Evolutionary conservation across 169 alveolate species (phyloP).

Genomic region (Theileria parva): DNA sequence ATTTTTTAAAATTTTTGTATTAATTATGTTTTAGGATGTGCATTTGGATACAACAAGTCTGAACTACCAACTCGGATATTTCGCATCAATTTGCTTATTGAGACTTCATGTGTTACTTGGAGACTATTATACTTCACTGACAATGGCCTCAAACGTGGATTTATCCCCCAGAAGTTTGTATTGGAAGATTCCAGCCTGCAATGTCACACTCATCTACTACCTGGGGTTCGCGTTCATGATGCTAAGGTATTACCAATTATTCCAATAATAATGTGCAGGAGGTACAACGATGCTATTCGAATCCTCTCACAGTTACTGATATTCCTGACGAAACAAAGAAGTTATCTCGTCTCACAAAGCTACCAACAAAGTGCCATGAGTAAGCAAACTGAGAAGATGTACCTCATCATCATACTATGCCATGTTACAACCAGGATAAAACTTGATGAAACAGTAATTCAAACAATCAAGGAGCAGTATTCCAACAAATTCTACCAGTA

Average conservation of each 20-base stretch:
- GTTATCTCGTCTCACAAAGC: conserved; percentile 71
- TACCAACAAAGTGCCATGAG: conserved; percentile 76
- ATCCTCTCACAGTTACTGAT: conserved; percentile 74
- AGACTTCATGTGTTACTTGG: conserved; percentile 79
- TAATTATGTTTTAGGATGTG: not conserved
- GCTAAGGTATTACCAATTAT: conserved; percentile 44
- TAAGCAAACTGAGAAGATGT: conserved; percentile 79
- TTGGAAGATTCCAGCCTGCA: conserved; percentile 83
- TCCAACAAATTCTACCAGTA: conserved; percentile 78
- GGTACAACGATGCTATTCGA: conserved; percentile 78
- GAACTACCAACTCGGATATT: conserved; percentile 71
- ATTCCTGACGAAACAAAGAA: conserved; percentile 72
- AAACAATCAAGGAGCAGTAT: conserved; percentile 79
- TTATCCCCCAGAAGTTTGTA: conserved; percentile 70
- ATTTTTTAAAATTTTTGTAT: not conserved
- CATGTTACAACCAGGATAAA: conserved; percentile 67
- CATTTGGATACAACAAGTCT: conserved; percentile 21
- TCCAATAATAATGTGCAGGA: conserved; percentile 45
- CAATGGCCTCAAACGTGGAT: conserved; percentile 69
- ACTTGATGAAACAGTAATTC: conserved; percentile 77
- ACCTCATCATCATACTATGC: conserved; percentile 76
- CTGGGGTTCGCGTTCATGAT: conserved; percentile 82
- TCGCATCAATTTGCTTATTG: conserved; percentile 70
- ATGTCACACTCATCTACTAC: conserved; percentile 74
- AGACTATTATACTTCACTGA: conserved; percentile 77